Evolutionary conservation across 2,329 filamentous ascomycete species (phyloP).

Genomic region (Fusarium sp.): DNA sequence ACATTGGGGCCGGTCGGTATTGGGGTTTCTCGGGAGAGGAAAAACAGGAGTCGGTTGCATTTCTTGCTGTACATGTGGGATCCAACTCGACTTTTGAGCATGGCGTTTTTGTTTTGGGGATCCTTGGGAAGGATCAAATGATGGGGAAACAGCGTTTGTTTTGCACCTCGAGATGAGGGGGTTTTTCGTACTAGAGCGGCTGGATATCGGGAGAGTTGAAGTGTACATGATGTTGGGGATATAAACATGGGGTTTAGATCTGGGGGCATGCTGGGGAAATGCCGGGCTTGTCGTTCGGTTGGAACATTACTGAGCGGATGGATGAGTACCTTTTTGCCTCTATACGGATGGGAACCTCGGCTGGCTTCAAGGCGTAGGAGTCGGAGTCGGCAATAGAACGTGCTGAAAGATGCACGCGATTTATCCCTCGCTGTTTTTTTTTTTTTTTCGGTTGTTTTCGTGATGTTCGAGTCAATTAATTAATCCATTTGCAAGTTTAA

Average conservation of each 20-base stretch:
- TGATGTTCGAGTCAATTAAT: neutral
- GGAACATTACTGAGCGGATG: slow-evolving; percentile 44
- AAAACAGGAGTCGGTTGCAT: slow-evolving; percentile 38
- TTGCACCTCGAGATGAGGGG: slow-evolving; percentile 7
- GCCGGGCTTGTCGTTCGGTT: slow-evolving; percentile 40
- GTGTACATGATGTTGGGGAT: slow-evolving; percentile 18
- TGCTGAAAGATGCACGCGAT: slow-evolving; percentile 44
- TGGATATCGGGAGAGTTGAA: neutral
- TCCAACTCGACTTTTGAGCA: slow-evolving; percentile 22
- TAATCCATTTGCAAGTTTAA: neutral
- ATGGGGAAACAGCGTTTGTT: slow-evolving; percentile 10
- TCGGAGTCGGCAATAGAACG: slow-evolving; percentile 42
- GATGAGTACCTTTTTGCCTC: slow-evolving; percentile 43
- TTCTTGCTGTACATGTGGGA: slow-evolving; percentile 35
- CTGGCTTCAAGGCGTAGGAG: slow-evolving; percentile 45
- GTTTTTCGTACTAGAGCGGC: neutral
- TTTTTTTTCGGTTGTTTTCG: neutral
- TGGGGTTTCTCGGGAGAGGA: slow-evolving; percentile 34
- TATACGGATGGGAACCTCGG: slow-evolving; percentile 34
- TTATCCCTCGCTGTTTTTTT: too few species aligned
- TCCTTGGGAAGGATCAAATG: slow-evolving; percentile 17
- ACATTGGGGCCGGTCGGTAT: slow-evolving; percentile 36
- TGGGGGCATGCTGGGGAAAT: slow-evolving; percentile 36
- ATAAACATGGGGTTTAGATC: slow-evolving; percentile 29
- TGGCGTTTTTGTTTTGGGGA: slow-evolving; percentile 35